Evolutionary conservation across 306 rosid genomes (phyloP).

Genomic region (Inga leiocalycina): DNA sequence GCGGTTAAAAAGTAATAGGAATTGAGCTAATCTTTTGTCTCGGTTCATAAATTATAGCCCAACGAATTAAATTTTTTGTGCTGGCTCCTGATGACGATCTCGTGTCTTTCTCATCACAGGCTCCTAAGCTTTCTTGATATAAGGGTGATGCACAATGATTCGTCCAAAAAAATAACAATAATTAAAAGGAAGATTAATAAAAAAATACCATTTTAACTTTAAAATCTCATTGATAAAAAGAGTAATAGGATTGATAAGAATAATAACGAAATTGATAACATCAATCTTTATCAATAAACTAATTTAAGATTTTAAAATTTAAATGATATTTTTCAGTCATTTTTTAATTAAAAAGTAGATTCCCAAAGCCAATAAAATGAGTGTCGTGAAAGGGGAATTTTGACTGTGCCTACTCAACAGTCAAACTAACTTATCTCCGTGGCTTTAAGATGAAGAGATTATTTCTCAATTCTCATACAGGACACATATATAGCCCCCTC

Average conservation of each 20-base stretch:
- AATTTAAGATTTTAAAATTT: no score
- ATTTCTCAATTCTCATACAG: background rate
- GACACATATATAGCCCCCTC: background rate
- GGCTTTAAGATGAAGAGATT: slow-evolving; percentile 1
- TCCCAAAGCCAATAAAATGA: slow-evolving; percentile 12
- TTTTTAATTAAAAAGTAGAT: background rate
- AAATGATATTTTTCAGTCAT: no score
- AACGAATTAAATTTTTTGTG: no score
- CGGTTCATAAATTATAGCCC: background rate
- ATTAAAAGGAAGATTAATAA: background rate
- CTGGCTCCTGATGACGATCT: background rate
- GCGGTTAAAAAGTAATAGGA: background rate
- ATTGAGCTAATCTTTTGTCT: background rate
- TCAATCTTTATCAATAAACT: no score
- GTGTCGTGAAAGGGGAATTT: background rate
- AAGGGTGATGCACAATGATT: background rate
- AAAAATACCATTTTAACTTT: no score
- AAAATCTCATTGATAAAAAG: no score
- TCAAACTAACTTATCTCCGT: slow-evolving; percentile 22
- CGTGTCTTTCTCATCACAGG: background rate
- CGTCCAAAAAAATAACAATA: background rate
- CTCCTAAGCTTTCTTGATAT: background rate
- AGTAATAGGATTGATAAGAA: no score
- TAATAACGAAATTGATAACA: no score
- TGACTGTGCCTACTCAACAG: slow-evolving; percentile 14